Conservation (phyloP, 2,329 filamentous ascomycete genomes). For the Emmonsiellopsis sp. region DNA sequence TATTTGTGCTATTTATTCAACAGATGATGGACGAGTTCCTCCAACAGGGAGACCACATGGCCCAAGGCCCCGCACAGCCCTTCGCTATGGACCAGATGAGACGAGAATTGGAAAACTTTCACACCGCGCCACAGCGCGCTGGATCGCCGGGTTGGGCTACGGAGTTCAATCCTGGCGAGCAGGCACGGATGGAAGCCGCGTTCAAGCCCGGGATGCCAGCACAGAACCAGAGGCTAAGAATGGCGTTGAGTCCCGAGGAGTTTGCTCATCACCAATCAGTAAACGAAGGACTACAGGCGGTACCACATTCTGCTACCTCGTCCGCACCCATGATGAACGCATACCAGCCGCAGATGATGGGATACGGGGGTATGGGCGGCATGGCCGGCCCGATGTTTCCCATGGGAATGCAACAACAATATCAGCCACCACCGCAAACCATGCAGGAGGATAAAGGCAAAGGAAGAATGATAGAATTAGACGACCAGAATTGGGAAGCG, state of each 20-base stretch:
- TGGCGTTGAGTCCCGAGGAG: slow-evolving; percentile 64
- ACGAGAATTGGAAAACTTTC: slow-evolving; percentile 48
- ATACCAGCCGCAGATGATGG: slow-evolving; percentile 38
- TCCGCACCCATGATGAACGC: slow-evolving; percentile 44
- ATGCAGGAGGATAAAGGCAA: slow-evolving; percentile 70
- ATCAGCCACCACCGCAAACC: slow-evolving; percentile 16
- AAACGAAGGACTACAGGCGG: slow-evolving; percentile 48
- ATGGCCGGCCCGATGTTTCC: slow-evolving; percentile 47
- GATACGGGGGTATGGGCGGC: slow-evolving; percentile 25
- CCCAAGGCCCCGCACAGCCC: slow-evolving; percentile 44
- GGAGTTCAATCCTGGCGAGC: slow-evolving; percentile 53
- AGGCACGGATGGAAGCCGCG: slow-evolving; percentile 62
- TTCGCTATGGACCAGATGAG: slow-evolving; percentile 61
- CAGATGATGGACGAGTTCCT: slow-evolving; percentile 93
- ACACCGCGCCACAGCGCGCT: slow-evolving; percentile 40
- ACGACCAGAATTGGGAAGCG: slow-evolving; percentile 91
- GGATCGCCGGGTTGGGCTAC: slow-evolving; percentile 53
- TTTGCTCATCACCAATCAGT: slow-evolving; percentile 79
- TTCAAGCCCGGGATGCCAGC: slow-evolving; percentile 42
- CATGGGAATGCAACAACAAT: slow-evolving; percentile 39
- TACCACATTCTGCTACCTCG: slow-evolving; percentile 47
- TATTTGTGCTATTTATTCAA: neutral
- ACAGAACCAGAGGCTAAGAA: slow-evolving; percentile 34
- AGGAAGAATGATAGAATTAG: slow-evolving; percentile 72
- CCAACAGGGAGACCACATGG: slow-evolving; percentile 60